A percentile compares a stretch with the other conserved stretches of the same genome.
Evolutionary conservation across 108 stramenopile genomes (phyloP).

Genomic region (Conticribra guillardii): DNA sequence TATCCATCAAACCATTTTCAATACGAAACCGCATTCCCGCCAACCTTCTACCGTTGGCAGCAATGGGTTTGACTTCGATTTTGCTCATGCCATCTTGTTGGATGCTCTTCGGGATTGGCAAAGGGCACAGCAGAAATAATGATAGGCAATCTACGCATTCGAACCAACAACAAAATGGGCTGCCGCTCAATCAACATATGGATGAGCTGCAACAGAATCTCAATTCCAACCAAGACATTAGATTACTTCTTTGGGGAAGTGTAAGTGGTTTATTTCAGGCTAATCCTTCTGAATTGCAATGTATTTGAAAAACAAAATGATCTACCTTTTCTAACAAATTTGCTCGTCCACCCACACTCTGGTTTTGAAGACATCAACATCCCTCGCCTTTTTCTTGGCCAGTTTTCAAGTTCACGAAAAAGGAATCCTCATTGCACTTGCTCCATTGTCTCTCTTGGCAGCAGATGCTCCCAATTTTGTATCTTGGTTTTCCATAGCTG

Average conservation of each 20-base stretch:
- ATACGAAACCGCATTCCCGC: slow-evolving; percentile 66
- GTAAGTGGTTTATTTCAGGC: no score
- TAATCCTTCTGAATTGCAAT: no score
- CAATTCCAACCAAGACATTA: slow-evolving; percentile 36
- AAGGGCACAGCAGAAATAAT: background rate
- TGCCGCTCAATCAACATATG: slow-evolving; percentile 18
- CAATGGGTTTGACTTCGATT: slow-evolving; percentile 53
- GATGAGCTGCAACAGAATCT: slow-evolving; percentile 9
- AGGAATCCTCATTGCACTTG: slow-evolving; percentile 84
- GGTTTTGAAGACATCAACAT: slow-evolving; percentile 36
- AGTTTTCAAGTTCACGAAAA: slow-evolving; percentile 97
- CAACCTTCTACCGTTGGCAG: slow-evolving; percentile 55
- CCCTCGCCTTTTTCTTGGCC: slow-evolving; percentile 92
- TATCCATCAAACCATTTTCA: slow-evolving; percentile 67
- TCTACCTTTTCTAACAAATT: no score
- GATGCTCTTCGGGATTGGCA: slow-evolving; percentile 47
- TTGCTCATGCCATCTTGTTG: slow-evolving; percentile 61
- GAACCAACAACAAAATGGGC: slow-evolving; percentile 13
- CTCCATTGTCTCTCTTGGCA: slow-evolving; percentile 73
- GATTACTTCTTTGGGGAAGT: slow-evolving; percentile 55
- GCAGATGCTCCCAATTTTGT: slow-evolving; percentile 59
- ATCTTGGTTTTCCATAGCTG: slow-evolving; percentile 69
- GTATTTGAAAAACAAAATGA: no score
- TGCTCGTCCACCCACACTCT: no score
- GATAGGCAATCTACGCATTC: slow-evolving; percentile 3